phyloP scores from a whole-genome alignment of 2,329 filamentous ascomycete genomes.

The Aspergillus sp. region DNA sequence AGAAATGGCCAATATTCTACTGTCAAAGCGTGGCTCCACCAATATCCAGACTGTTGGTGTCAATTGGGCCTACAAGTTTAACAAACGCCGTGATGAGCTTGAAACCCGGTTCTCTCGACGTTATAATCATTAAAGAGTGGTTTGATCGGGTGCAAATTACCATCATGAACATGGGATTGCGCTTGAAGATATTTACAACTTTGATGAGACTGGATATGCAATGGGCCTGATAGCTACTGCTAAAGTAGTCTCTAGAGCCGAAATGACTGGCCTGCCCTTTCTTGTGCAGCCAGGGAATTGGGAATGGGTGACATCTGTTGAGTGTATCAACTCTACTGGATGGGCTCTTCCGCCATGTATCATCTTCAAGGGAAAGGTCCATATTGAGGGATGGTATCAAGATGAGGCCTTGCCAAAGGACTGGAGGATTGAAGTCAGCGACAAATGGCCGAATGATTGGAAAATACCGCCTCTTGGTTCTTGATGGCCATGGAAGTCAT shows the following conservation, averaged over 20 bases:
- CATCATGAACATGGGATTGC: slow-evolving; percentile 4
- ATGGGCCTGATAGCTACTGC: slow-evolving; percentile 10
- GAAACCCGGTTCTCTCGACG: slow-evolving; percentile 1
- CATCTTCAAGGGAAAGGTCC: slow-evolving; percentile 1
- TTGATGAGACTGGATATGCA: slow-evolving; percentile 13
- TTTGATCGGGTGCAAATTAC: not conserved
- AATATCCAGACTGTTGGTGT: slow-evolving; percentile 1
- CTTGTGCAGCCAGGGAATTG: slow-evolving; percentile 11
- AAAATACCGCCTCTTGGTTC: not conserved
- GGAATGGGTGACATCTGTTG: slow-evolving; percentile 12
- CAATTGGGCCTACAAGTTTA: slow-evolving; percentile 3
- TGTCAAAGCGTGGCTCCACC: not conserved
- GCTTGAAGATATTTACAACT: slow-evolving; percentile 15
- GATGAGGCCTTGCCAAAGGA: not conserved
- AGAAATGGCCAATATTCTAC: slow-evolving; percentile 6
- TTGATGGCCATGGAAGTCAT: not conserved
- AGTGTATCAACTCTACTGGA: slow-evolving; percentile 5
- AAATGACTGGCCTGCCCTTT: slow-evolving; percentile 4
- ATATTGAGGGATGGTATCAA: not conserved
- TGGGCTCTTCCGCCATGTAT: not conserved
- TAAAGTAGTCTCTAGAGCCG: slow-evolving; percentile 10
- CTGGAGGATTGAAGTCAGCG: too few species aligned
- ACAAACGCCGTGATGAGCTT: slow-evolving; percentile 2
- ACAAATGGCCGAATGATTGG: not conserved
- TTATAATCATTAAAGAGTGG: slow-evolving; percentile 3